Evolutionary conservation across 1,139 yeast species (phyloP).

Genomic region (Sugiyamaella sp.): DNA sequence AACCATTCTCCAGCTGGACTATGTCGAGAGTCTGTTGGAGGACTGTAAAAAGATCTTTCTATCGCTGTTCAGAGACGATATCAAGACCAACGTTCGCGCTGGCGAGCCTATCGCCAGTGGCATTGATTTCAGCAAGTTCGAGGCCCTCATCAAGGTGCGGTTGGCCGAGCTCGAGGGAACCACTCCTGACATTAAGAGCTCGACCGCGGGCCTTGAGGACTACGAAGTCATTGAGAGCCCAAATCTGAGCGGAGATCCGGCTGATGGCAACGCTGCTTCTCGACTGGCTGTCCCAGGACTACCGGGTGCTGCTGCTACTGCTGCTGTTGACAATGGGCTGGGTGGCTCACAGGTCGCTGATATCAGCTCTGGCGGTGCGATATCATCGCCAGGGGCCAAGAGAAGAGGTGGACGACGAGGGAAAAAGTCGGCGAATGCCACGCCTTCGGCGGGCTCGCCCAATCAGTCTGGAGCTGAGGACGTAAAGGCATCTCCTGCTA

Average conservation of each 20-base stretch:
- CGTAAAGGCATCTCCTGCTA: slow-evolving; percentile 20
- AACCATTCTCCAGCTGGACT: slow-evolving; percentile 41
- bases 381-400: slow-evolving; percentile 18
- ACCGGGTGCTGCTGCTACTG: slow-evolving; percentile 1
- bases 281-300: too few relatives aligned
- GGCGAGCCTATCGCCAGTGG: slow-evolving; percentile 21
- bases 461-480: slow-evolving; percentile 26
- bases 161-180: slow-evolving; percentile 25
- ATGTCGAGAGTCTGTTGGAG: slow-evolving; percentile 42
- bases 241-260: not conserved
- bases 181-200: not conserved
- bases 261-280: not conserved
- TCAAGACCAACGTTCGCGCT: slow-evolving; percentile 27
- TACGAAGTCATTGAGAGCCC: not conserved
- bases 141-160: slow-evolving; percentile 41
- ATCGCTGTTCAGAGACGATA: slow-evolving; percentile 37
- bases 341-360: too few relatives aligned
- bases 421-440: slow-evolving; percentile 21
- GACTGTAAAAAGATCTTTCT: slow-evolving; percentile 42
- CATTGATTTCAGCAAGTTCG: slow-evolving; percentile 38
- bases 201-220: not conserved
- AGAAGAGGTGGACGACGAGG: slow-evolving; percentile 29
- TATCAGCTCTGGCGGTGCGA: slow-evolving; percentile 4
- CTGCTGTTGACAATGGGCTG: slow-evolving; percentile 26
- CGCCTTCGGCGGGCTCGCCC: slow-evolving; percentile 19